These are phyloP conservation scores for Boletus austroedulis DNA, from an alignment of 1,284 basidiomycete species.

Conservation along the genomic window DNA sequence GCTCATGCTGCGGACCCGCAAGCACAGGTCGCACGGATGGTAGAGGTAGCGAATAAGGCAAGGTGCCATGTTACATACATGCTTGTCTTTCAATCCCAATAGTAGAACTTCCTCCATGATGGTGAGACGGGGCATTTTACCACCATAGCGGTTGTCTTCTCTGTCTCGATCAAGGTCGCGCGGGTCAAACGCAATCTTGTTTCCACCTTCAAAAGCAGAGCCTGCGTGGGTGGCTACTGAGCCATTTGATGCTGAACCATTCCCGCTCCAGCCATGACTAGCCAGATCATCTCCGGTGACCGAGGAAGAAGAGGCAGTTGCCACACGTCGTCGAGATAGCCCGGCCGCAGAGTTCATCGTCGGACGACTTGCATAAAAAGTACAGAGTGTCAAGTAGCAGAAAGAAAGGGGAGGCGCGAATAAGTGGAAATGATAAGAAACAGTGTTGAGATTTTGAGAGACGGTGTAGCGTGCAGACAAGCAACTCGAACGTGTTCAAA, in stretches of 20 bases:
- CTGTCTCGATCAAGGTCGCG: constrained; percentile 80
- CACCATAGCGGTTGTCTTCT: constrained; percentile 65
- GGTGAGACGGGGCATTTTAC: constrained; percentile 82
- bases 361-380: constrained; percentile 26
- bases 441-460: constrained; percentile 1
- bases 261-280: constrained; percentile 30
- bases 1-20: constrained; percentile 23
- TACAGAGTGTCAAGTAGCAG: background rate
- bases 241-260: constrained; percentile 38
- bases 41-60: background rate
- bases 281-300: constrained; percentile 35
- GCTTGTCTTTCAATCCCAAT: constrained; percentile 87
- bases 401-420: constrained; percentile 3
- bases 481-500: constrained; percentile 6
- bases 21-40: constrained; percentile 3
- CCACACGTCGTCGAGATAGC: constrained; percentile 53
- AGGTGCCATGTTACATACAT: constrained; percentile 47
- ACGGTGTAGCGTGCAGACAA: background rate
- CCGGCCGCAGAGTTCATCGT: constrained; percentile 45
- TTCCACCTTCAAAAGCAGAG: constrained; percentile 78
- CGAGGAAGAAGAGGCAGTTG: constrained; percentile 40
- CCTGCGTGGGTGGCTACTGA: constrained; percentile 51
- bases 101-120: constrained; percentile 97
- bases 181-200: constrained; percentile 91
- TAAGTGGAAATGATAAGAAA: constrained; percentile 4